A percentile compares a stretch with the other conserved stretches of the same genome.
These are phyloP conservation scores for Heritiera fomes DNA, from an alignment of 345 rosid species.

Conservation along the genomic window DNA sequence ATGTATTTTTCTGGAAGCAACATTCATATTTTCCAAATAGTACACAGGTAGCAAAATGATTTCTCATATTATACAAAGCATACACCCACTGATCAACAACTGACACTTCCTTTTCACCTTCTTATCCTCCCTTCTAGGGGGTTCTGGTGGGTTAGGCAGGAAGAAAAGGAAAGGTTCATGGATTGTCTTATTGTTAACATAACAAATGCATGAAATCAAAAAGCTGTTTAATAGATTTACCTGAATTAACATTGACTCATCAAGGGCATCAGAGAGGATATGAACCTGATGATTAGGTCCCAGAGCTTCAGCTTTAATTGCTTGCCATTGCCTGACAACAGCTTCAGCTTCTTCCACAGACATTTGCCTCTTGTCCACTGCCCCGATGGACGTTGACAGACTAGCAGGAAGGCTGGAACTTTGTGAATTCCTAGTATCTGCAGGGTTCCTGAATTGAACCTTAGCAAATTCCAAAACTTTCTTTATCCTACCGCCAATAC, in stretches of 20 bases:
- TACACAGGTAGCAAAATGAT: slow-evolving; percentile 1
- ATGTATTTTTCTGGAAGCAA: background rate
- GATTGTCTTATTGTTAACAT: background rate
- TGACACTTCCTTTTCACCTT: background rate
- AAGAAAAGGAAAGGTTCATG: background rate
- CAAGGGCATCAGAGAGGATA: slow-evolving; percentile 74
- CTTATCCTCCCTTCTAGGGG: background rate
- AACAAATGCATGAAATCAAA: background rate
- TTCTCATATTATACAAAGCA: slow-evolving; percentile 3
- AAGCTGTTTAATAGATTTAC: slow-evolving; percentile 35
- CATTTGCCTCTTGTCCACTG: slow-evolving; percentile 59
- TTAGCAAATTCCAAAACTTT: slow-evolving; percentile 50
- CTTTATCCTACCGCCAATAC: slow-evolving; percentile 43
- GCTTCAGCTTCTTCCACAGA: slow-evolving; percentile 84
- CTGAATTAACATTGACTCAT: slow-evolving; percentile 90
- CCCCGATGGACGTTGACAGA: slow-evolving; percentile 40
- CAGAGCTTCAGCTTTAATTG: slow-evolving; percentile 86
- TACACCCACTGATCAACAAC: background rate
- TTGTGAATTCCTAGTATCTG: slow-evolving; percentile 36
- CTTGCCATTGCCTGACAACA: slow-evolving; percentile 90
- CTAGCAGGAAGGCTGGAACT: slow-evolving; percentile 46
- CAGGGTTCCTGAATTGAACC: slow-evolving; percentile 39
- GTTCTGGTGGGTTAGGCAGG: background rate
- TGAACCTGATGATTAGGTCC: slow-evolving; percentile 71
- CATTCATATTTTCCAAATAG: background rate